Base-by-base conservation (phyloP, 192 early-diverging fungal genomes). In the Phlyctochytrium arcticum region DNA sequence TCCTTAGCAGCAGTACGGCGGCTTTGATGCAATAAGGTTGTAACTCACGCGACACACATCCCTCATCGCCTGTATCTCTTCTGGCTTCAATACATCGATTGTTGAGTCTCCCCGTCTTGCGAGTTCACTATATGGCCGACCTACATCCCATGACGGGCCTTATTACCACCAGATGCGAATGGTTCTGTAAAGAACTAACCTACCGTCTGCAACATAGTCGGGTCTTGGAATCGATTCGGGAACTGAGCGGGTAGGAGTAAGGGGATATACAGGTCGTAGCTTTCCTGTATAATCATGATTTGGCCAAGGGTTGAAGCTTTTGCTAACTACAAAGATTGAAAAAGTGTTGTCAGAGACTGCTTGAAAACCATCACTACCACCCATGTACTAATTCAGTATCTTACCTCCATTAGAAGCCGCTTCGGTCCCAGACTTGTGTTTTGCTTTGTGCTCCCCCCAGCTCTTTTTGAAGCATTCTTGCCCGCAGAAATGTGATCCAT, bases 41-140 rank as follows among this genome's bases (percentile, higher is more conserved):
- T 24, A 27, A 32, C 76, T 70, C 63, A 96, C 75, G 69, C 81
- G 69, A 72, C 92, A 93, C 17, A 91, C 90, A 9, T 62, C 72
- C 33, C 91, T 86, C 87, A 96, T 89, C 5, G 72, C 79, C 55
- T 89, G 87, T 49, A 92, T 90, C 63, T 96, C 93, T 32, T 83
- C 79, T 3, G 73, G 48, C 15, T 62, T 78, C 70, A 98, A 70
- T 2, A 79, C 81, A 46, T 87, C 79, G 55, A 96, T 96, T 33
- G 82, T 71, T 6, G 68, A 73, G 24, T 81, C 84, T 51, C 86
- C 86, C 17, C 87, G 75, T 9, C 86, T 72, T n/a, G 67, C 77
- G 62, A 88, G 75, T 77, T 99, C 96, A 48, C 86, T 85, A 10
- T 71, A 57, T 0, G 96, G 87, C 37, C 82, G 73, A 24, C 94